Evolutionary conservation across 768 basidiomycete genomes (phyloP), one percentile per base, ranked within the genome.

Genomic region (Leccinum ochraceum): DNA sequence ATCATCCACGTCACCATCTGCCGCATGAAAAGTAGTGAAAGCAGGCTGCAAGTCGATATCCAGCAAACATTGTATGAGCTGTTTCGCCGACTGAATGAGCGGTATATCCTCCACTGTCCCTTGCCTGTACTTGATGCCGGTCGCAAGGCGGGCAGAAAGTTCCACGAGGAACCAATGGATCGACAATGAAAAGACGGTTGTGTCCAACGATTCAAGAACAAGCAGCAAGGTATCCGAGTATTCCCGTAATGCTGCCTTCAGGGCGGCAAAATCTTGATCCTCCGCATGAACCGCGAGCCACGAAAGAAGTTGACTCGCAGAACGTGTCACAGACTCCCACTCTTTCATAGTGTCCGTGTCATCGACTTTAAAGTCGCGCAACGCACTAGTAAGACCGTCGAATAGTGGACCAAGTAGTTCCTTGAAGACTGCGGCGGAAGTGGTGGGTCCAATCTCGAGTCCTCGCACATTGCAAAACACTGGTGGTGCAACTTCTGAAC

Each of bases 81-180:
- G 62, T 37, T 70, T 65, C 14, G 80, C 66, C 9, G 78, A 73
- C 4, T 69, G 70, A 34, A 67, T 56, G 11, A 69, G 37, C 20
- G 61, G 57, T 10, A 57, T 60, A 34, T 71, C 66, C 54, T 73
- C 66, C 34, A 63, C 66, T 46, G 69, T 71, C 10, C 72, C 72
- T 54, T 63, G 64, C 51, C 71, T 63, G 56, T 66, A 65, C 57
- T 73, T 75, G 62, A 65, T 56, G 26, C 69, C 66, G 9, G 58
- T 51, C 26, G 58, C 64, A 24, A 80, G 60, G 17, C 85, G 81
- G 37, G 75, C 75, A 3, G 80, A 75, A 20, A 88, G 57, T 66
- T 89, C 89, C 34, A 92, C 75, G 3, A 78, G 66, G 68, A 88
- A 87, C 90, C 90, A 92, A 36, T 79, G 76, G n/a, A 80, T 63